These are phyloP conservation scores for Calonectria hawksworthii DNA, from an alignment of 2,329 filamentous ascomycete genomes.

Conservation along the genomic window DNA sequence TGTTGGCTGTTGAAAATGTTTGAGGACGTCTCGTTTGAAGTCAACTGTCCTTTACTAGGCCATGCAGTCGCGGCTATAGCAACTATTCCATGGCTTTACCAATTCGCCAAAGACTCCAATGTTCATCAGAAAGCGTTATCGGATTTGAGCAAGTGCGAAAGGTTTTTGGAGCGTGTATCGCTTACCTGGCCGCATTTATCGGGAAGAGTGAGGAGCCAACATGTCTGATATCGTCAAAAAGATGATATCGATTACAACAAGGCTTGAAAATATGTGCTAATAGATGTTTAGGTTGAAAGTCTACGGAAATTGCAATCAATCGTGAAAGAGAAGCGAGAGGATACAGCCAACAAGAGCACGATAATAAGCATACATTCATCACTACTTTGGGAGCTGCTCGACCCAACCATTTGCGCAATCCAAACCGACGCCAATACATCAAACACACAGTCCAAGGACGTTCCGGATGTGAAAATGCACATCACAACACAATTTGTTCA, in stretches of 20 bases:
- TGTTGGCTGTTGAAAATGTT: slow-evolving; percentile 4
- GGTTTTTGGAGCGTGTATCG: background rate
- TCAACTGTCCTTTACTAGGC: background rate
- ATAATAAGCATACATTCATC: background rate
- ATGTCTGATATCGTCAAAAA: no score
- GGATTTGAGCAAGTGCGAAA: background rate
- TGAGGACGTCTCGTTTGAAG: background rate
- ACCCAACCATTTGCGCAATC: background rate
- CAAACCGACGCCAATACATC: background rate
- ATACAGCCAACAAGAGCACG: background rate
- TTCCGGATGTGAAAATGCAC: slow-evolving; percentile 2
- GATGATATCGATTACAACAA: background rate
- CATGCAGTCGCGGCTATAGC: background rate
- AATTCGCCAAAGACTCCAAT: background rate
- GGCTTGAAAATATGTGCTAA: background rate
- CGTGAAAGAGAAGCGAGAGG: background rate
- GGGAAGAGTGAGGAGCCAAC: background rate
- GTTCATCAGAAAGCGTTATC: background rate
- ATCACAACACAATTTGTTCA: background rate
- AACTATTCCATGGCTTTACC: background rate
- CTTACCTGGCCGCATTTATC: background rate
- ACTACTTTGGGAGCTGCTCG: background rate
- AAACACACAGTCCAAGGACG: background rate
- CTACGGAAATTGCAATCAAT: background rate
- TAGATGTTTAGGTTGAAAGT: background rate